phyloP scores from a whole-genome alignment of 164 flowering plant species.

The Tetracentron sinense region DNA sequence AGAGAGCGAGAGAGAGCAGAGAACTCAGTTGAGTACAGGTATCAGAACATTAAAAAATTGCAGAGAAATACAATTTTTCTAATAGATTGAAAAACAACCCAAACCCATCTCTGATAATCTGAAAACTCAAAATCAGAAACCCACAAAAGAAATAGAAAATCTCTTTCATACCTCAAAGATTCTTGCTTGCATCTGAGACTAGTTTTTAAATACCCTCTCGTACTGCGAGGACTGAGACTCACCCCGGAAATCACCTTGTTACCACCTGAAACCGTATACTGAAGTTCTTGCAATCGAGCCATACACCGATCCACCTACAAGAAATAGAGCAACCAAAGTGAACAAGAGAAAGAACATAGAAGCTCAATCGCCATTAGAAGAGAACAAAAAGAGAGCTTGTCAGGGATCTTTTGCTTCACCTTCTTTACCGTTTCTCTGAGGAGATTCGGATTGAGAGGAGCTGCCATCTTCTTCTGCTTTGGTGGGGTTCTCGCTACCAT shows the following conservation, averaged over 20 bases:
- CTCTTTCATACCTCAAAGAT: conserved; percentile 44
- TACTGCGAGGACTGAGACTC: conserved; percentile 73
- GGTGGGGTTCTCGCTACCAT: conserved; percentile 96
- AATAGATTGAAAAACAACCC: neutral
- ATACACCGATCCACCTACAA: conserved; percentile 82
- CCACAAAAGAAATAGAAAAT: neutral
- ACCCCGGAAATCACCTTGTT: conserved; percentile 56
- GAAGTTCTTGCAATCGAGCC: conserved; percentile 88
- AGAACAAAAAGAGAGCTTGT: neutral
- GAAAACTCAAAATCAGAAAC: no score
- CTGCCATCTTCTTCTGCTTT: conserved; percentile 52
- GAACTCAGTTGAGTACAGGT: neutral
- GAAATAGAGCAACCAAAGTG: neutral
- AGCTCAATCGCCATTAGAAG: neutral
- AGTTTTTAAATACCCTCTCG: conserved; percentile 61
- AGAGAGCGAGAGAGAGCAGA: neutral
- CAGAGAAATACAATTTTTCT: neutral
- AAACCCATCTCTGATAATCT: no score
- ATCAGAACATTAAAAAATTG: neutral
- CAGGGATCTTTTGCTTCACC: conserved; percentile 28
- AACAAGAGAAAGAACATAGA: neutral
- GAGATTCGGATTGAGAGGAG: conserved; percentile 66
- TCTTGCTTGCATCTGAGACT: conserved; percentile 95
- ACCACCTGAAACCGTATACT: conserved; percentile 81
- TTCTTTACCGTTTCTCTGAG: conserved; percentile 78